Percentiles rank a stretch among this genome's conserved stretches.
phyloP scores from a whole-genome alignment of 1,139 yeast genomes.

The Zygosaccharomyces pseudobailii region DNA sequence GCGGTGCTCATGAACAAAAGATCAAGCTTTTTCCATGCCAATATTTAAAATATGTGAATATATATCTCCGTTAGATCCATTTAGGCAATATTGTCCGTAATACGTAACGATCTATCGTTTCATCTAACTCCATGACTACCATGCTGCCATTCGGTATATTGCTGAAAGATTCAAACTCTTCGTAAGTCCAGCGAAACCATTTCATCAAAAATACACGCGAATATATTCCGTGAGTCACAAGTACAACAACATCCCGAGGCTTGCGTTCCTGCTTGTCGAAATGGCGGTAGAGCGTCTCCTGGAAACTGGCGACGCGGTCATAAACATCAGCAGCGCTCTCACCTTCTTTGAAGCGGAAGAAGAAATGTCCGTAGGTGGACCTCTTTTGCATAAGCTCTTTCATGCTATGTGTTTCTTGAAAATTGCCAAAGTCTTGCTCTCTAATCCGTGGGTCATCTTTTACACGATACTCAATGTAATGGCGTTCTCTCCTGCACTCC shows the following conservation, averaged over 20 bases:
- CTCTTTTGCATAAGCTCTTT: constrained; percentile 72
- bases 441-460: constrained; percentile 86
- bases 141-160: constrained; percentile 84
- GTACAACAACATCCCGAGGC: constrained; percentile 51
- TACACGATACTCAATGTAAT: constrained; percentile 48
- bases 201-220: constrained; percentile 87
- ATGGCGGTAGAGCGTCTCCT: constrained; percentile 78
- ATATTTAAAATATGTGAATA: not conserved
- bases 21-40: not conserved
- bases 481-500: constrained; percentile 28
- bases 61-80: constrained; percentile 38
- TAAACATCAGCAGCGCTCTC: constrained; percentile 95
- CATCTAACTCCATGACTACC: constrained; percentile 63
- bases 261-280: constrained; percentile 42
- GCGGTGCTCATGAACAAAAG: too few species aligned
- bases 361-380: constrained; percentile 87
- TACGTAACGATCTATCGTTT: constrained; percentile 42
- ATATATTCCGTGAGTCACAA: constrained; percentile 93
- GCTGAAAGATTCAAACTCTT: constrained; percentile 74
- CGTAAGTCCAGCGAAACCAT: constrained; percentile 91
- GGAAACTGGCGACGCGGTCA: constrained; percentile 84
- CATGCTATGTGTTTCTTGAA: constrained; percentile 55
- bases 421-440: constrained; percentile 93
- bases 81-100: constrained; percentile 52
- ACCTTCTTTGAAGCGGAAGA: constrained; percentile 86